Base-by-base conservation (phyloP, 2,329 filamentous ascomycete genomes). In the Colletotrichum gloeosporioides region DNA sequence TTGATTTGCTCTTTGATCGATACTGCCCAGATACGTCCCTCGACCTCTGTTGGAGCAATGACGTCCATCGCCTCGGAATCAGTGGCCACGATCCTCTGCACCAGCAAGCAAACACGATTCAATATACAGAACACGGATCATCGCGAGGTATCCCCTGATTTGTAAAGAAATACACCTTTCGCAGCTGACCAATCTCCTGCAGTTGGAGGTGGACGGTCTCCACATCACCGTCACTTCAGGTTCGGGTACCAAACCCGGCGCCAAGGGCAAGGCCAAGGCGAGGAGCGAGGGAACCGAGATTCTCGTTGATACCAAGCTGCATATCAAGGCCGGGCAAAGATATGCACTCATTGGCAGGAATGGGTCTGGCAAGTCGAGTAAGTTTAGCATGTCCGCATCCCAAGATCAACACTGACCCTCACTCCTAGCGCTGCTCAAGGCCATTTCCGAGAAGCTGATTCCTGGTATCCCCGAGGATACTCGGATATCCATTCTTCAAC, bases 301-400 rank as follows among this genome's bases (percentile, higher is more conserved):
- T 8, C 87, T 98, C 4, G 88, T 87, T 12, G 91, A 94, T 82
- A 94, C 93, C 2, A 92, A 92, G 73, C 85, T 98, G 44, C 91
- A 92, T 29, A 85, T 98, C 4, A 95, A 96, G 78, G 91, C 92
- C 66, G 93, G 94, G 0, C 88, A 92, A 62, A 90, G 94, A 77
- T 98, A 98, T 87, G 95, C 95, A 0, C 87, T 98, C 3, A 88
- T 96, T 25, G 95, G 95, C 0, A 90, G 94, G 8, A 98, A 98
- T 84, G 95, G 95, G 1, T 94, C 93, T 3, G 95, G 95, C 8
- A 98, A 98, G 82, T 96, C 94, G 6, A 96, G 92, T 93, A 84
- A 83, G 44, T 49, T 1, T 3, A 49, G 89, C 81, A 16, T 29
- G 53, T 39, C 49, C 53, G 16, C 18, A 15, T 3, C 4, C 27